phyloP scores from a whole-genome alignment of 139 green algal species.

The Coelastrella sp. region DNA sequence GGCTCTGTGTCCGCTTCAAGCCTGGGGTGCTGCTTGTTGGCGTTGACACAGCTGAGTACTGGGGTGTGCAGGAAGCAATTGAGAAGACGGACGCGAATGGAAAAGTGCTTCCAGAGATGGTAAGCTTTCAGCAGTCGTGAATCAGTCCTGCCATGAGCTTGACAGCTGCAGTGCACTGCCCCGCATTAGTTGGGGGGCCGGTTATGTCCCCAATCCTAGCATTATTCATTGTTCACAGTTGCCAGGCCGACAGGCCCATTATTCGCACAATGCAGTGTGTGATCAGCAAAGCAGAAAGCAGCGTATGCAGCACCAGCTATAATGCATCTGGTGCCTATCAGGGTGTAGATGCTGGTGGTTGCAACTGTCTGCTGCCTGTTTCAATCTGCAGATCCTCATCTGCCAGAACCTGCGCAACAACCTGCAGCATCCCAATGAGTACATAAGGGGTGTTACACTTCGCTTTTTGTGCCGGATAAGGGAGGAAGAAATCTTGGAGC shows the following conservation, averaged over 20 bases:
- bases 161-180: background rate
- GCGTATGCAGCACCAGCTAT: no score
- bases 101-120: slow-evolving; percentile 99
- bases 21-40: no score
- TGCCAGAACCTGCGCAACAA: slow-evolving; percentile 99
- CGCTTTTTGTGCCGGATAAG: slow-evolving; percentile 96
- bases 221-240: no score
- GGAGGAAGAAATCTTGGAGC: slow-evolving; percentile 98
- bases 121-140: slow-evolving; percentile 52
- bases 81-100: slow-evolving; percentile 96
- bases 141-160: background rate
- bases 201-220: no score
- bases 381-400: slow-evolving; percentile 94
- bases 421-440: slow-evolving; percentile 99
- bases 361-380: background rate
- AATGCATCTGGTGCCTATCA: no score
- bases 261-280: no score
- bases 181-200: no score
- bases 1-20: no score
- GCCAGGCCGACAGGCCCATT: no score
- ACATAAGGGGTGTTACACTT: slow-evolving; percentile 95
- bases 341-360: no score
- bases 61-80: slow-evolving; percentile 92
- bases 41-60: no score
- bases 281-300: no score